phyloP scores from a whole-genome alignment of 177 flowering plant genomes.

The Vitis hybrid region DNA sequence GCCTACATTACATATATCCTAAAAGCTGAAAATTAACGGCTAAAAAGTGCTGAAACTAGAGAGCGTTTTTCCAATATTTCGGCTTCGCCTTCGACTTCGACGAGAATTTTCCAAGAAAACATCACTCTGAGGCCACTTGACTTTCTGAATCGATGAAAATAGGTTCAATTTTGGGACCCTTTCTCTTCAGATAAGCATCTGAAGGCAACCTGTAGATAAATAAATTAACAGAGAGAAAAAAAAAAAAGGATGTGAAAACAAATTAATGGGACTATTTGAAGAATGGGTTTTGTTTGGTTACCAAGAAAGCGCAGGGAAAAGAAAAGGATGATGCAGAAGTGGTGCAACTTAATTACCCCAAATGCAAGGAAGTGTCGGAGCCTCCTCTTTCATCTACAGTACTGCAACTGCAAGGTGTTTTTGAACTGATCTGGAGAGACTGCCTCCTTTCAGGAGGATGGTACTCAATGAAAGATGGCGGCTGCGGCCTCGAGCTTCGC shows the following conservation, averaged over 20 bases:
- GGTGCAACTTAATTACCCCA: conserved; percentile 17
- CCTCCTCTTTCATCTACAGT: conserved; percentile 7
- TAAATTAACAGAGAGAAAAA: not conserved
- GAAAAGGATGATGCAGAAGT: not conserved
- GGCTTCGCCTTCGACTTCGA: no score
- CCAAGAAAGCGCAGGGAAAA: not conserved
- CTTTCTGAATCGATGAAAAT: conserved; percentile 21
- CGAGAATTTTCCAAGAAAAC: not conserved
- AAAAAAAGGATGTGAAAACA: not conserved
- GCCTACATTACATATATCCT: no score
- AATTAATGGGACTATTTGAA: no score
- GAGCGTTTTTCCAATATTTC: no score
- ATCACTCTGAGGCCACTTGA: conserved; percentile 25
- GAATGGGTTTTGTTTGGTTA: not conserved
- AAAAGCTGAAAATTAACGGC: no score
- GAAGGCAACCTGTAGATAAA: conserved; percentile 21
- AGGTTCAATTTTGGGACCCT: conserved; percentile 12
- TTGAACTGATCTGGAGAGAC: not conserved
- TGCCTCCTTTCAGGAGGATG: conserved; percentile 5
- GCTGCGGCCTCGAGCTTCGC: not conserved
- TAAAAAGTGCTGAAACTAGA: no score
- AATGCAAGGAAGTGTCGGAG: conserved; percentile 27
- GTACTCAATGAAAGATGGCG: not conserved
- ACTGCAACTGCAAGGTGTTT: not conserved
- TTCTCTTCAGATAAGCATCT: conserved; percentile 14